Evolutionary conservation across 2,329 filamentous ascomycete species (phyloP), one percentile per base, ranked within the genome.

Genomic region (Bisporella sp.): DNA sequence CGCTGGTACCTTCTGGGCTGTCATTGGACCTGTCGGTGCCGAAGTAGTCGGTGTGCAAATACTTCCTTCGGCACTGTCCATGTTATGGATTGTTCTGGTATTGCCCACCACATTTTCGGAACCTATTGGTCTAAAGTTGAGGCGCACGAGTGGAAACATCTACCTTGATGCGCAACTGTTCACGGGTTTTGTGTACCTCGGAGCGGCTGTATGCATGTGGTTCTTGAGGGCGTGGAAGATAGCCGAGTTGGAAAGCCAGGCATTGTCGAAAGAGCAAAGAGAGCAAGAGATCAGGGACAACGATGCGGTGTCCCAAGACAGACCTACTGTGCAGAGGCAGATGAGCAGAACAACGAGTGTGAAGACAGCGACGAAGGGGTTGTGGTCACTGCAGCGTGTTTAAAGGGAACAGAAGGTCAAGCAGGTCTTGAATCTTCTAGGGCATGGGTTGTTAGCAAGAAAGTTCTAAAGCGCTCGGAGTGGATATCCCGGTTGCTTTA

Each of bases 31-130:
- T 0, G 80, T 91, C 5, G 78, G 78, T 5, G 84, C 84, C 3
- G 87, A 92, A 66, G 79, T 92, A 1, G 79, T 91, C 31, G 87
- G 87, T 0, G 65, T 92, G 4, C 76, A 77, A 51, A 69, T 85
- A 41, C 73, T 91, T 2, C 84, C 87, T 1, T 80, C 84, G 9
- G 81, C 79, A 58, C 67, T 92, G 39, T 87, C 81, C 48, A 73
- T 92, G 13, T 77, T 82, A 21, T 92, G 87, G 87, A 62, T 91
- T 30, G 72, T 82, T 5, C 74, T 92, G 12, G 79, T 85, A 5
- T 64, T 89, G 7, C 88, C 87, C 0, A 79, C 79, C 9, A 88
- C 84, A 0, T 89, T 84, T 57, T 76, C 80, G 37, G 80, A 84
- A 57, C 69, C 77, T 0, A 80, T 82, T 53, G 78, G 72, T 0